Conservation (phyloP, 495 filamentous ascomycete genomes). For the Penicillium macrosclerotiorum region DNA sequence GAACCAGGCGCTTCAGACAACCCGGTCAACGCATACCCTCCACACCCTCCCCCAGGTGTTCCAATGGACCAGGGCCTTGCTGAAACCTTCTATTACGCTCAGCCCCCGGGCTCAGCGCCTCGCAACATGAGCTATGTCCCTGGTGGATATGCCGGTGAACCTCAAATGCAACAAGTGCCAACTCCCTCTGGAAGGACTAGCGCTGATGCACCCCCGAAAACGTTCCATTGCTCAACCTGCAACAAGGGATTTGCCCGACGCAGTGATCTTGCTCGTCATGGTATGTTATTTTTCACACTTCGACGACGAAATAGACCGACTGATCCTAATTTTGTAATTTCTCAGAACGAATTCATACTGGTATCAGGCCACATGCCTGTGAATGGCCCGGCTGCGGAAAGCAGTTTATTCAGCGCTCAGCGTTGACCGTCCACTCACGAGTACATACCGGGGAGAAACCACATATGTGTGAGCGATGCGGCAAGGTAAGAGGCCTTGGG, state of each 20-base stretch:
- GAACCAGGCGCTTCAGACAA: constrained; percentile 71
- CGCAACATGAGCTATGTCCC: constrained; percentile 51
- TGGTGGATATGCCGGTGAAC: constrained; percentile 32
- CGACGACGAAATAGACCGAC: too few species aligned
- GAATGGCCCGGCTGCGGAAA: constrained; percentile 87
- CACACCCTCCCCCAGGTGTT: constrained; percentile 44
- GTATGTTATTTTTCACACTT: constrained; percentile 50
- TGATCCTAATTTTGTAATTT: constrained; percentile 25
- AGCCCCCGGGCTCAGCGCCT: constrained; percentile 48
- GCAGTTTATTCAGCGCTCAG: constrained; percentile 97
- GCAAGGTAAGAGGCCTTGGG: constrained; percentile 93
- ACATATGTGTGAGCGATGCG: constrained; percentile 94
- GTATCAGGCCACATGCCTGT: constrained; percentile 88
- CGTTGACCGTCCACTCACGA: constrained; percentile 89
- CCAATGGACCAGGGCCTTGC: constrained; percentile 38
- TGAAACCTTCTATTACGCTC: constrained; percentile 28
- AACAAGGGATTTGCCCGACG: constrained; percentile 89
- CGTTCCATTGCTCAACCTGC: constrained; percentile 89
- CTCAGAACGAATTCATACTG: constrained; percentile 91
- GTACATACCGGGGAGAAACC: constrained; percentile 98
- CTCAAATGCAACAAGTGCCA: constrained; percentile 33
- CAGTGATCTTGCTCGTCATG: constrained; percentile 93
- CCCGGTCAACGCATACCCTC: constrained; percentile 56
- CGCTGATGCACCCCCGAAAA: constrained; percentile 62
- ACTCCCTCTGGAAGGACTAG: constrained; percentile 43